A percentile compares a stretch with the other conserved stretches of the same genome.
Evolutionary conservation across 2,329 filamentous ascomycete genomes (phyloP).

Genomic region (Ascochyta viciae-villosae): DNA sequence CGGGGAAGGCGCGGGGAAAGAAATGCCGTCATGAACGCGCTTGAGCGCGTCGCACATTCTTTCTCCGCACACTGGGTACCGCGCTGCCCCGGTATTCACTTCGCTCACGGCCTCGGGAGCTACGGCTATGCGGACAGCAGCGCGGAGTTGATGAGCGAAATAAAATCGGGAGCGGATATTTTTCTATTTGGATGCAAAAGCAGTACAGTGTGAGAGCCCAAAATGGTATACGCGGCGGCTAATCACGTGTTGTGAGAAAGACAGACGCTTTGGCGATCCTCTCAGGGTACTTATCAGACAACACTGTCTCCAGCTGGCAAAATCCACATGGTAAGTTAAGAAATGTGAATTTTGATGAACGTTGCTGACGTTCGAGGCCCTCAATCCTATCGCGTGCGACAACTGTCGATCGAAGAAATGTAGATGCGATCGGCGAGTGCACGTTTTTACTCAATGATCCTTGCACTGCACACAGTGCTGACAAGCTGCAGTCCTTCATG

Average conservation of each 20-base stretch:
- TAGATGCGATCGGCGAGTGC: conserved; percentile 38
- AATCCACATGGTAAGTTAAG: not conserved
- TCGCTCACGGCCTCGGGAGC: not conserved
- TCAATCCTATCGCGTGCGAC: conserved; percentile 38
- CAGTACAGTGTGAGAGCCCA: not conserved
- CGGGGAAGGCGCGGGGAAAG: conserved; percentile 25
- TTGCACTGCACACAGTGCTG: not conserved
- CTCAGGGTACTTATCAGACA: not conserved
- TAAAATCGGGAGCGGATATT: not conserved
- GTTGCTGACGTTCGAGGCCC: conserved; percentile 5
- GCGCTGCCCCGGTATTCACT: not conserved
- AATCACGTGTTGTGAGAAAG: not conserved
- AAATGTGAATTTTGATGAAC: not conserved
- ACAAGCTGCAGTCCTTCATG: conserved; percentile 30
- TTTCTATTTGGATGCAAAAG: not conserved
- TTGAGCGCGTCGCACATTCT: conserved; percentile 5
- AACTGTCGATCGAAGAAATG: conserved; percentile 37
- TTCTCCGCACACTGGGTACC: conserved; percentile 13
- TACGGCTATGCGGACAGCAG: not conserved
- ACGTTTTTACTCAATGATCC: not conserved
- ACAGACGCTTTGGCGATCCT: not conserved
- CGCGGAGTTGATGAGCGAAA: not conserved
- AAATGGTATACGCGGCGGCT: not conserved
- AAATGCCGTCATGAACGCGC: conserved; percentile 14
- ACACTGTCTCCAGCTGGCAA: not conserved